phyloP scores from a whole-genome alignment of 2,329 filamentous ascomycete genomes.

The Xylariaceae sp. region DNA sequence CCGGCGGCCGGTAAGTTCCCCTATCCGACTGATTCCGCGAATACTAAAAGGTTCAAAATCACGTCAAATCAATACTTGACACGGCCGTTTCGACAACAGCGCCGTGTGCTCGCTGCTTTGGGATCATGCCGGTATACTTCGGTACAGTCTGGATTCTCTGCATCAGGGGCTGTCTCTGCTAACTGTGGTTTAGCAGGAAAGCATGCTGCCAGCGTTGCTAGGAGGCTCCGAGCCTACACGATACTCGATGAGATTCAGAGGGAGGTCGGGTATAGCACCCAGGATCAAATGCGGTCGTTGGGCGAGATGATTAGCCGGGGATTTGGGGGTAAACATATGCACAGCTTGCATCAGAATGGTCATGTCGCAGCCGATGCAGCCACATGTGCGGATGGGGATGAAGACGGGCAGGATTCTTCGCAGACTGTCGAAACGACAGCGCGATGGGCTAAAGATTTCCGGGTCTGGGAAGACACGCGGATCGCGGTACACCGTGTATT shows the following conservation, averaged over 20 bases:
- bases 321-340: background rate
- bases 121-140: background rate
- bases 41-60: background rate
- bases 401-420: background rate
- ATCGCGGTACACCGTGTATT: too few relatives aligned
- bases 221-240: background rate
- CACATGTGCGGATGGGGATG: background rate
- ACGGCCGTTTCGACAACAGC: background rate
- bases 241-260: too few relatives aligned
- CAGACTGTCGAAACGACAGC: background rate
- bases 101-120: background rate
- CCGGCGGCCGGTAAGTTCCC: background rate
- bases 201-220: background rate
- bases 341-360: background rate
- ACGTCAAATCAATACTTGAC: background rate
- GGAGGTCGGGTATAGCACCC: too few relatives aligned
- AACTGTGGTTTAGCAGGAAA: background rate
- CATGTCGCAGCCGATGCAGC: background rate
- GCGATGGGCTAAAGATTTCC: background rate
- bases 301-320: background rate
- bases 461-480: background rate
- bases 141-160: background rate
- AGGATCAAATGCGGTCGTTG: too few relatives aligned
- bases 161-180: background rate
- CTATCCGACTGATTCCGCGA: background rate